Percentiles rank a stretch among this genome's conserved stretches.
Conservation (phyloP, 148 eudicot species). For the Arbutus unedo region DNA sequence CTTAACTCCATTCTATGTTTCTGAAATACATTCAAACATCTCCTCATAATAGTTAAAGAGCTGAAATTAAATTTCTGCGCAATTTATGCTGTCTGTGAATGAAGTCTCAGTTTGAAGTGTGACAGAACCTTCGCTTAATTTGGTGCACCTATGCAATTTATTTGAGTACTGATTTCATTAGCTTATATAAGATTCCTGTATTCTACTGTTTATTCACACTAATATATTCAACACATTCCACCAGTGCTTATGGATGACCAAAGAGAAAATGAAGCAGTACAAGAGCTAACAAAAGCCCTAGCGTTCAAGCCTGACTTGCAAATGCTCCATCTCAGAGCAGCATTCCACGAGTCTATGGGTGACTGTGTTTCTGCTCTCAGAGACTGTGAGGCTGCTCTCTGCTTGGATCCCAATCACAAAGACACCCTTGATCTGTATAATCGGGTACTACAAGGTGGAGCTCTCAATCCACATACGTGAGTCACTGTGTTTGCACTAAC, state of each 20-base stretch:
- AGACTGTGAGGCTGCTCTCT: constrained; percentile 53
- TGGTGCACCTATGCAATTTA: neutral
- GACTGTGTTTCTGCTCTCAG: constrained; percentile 27
- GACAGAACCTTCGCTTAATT: neutral
- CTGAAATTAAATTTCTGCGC: neutral
- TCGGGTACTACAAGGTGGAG: constrained; percentile 19
- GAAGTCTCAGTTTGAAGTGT: neutral
- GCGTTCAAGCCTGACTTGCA: constrained; percentile 46
- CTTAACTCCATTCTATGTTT: neutral
- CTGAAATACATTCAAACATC: neutral
- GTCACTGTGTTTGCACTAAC: neutral
- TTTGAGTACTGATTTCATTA: neutral
- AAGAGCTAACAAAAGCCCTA: constrained; percentile 48
- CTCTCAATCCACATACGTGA: constrained; percentile 10
- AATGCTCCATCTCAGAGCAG: constrained; percentile 54
- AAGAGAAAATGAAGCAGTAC: constrained; percentile 44
- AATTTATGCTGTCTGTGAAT: neutral
- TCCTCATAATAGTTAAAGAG: neutral
- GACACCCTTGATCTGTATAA: constrained; percentile 40
- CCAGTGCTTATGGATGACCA: constrained; percentile 57
- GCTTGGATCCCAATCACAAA: constrained; percentile 45
- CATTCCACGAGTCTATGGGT: constrained; percentile 47
- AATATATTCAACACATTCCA: constrained; percentile 6
- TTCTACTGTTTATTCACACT: neutral
- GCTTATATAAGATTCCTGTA: neutral